Evolutionary conservation across 345 rosid species (phyloP).

Genomic region (Corymbia maculata): DNA sequence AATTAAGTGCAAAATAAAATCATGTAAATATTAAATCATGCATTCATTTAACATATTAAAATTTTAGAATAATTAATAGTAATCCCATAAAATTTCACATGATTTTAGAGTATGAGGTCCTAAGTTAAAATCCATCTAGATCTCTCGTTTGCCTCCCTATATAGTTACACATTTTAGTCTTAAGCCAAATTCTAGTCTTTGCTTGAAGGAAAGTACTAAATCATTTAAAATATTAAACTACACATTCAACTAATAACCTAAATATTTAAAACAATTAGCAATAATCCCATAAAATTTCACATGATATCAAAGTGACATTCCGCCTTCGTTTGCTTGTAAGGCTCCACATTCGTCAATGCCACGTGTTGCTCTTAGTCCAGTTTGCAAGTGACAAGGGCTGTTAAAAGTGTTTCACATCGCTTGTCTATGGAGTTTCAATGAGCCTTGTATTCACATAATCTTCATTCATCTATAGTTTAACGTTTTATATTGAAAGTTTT

Average conservation of each 20-base stretch:
- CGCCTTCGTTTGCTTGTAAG: not conserved
- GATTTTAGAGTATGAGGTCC: not conserved
- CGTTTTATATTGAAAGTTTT: not conserved
- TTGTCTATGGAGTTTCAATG: not conserved
- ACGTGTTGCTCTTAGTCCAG: accelerated
- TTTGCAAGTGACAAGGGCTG: not conserved
- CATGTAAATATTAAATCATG: not conserved
- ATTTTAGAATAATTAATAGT: not conserved
- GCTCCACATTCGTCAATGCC: not conserved
- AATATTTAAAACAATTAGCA: not conserved
- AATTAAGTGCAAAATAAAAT: not conserved
- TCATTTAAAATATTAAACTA: not conserved
- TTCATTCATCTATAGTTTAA: accelerated
- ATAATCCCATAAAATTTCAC: not conserved
- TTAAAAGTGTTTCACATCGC: not conserved
- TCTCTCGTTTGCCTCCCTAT: not conserved
- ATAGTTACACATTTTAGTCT: not conserved
- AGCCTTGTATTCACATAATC: not conserved
- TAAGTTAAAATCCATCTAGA: not conserved
- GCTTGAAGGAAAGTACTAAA: not conserved
- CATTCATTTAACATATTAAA: not conserved
- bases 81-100: not conserved
- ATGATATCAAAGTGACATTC: not conserved
- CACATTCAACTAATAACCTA: not conserved
- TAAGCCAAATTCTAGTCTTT: not conserved